Base-by-base conservation (phyloP, 768 basidiomycete species). In the Lepiota brunneoincarnata region DNA sequence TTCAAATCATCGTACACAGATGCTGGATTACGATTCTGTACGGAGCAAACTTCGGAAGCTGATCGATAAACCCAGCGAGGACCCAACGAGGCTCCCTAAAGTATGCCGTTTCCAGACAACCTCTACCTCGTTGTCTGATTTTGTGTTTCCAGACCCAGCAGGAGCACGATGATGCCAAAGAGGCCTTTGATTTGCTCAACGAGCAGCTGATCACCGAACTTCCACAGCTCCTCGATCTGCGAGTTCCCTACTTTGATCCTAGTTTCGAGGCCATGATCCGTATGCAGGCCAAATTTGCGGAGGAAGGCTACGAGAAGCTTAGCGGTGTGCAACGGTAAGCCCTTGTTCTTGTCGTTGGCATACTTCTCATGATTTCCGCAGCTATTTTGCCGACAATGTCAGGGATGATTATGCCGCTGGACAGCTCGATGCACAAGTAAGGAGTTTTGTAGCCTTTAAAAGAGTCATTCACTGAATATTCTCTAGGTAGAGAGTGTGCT, bases 211-310 rank as follows among this genome's bases (percentile, higher is more conserved):
- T 96, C 60, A 71, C 77, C 23, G 97, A 98, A 63, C 77, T 99
- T 14, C 97, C 97, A 0, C 86, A 95, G 61, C 74, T 99, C 38
- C 82, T 98, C 46, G 95, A 98, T 64, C 83, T 98, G 17, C 91
- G 97, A 36, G 90, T 99, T 21, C 97, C 97, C 0, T 99, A 92
- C 78, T 95, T 98, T 59, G 97, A 98, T 69, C 97, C 97, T 4
- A 94, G 91, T 61, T 98, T 98, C 67, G 97, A 98, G 72, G 92
- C 96, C 42, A 98, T 98, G 96, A 93, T 94, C 59, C 83, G 97
- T 26, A 91, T 97, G 84, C 97, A 99, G 65, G 84, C 91, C 65
- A 94, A 95, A 65, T 98, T 98, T 66, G 95, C 96, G 0, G 93
- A 98, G 69, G 96, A 99, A 62, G 95, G 96, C 0, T 98, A 99